Conservation (phyloP, 2,329 filamentous ascomycete genomes). For the Arthrobotrys sinensis region DNA sequence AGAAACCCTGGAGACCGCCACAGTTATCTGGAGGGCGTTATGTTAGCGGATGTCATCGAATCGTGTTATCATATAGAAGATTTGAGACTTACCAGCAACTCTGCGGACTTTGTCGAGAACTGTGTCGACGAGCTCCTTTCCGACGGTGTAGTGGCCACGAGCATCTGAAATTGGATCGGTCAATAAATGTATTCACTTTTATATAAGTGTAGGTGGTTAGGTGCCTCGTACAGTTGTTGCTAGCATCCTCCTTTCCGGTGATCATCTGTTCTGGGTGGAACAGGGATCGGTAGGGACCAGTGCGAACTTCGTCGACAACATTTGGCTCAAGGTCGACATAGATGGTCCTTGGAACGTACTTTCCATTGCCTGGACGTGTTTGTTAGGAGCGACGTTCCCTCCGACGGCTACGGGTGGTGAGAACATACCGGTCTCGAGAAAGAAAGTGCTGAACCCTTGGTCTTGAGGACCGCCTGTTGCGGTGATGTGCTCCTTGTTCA, state of each 20-base stretch:
- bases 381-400: constrained; percentile 49
- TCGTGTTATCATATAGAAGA: not conserved
- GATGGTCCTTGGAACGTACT: constrained; percentile 98
- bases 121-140: constrained; percentile 98
- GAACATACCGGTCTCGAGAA: constrained; percentile 94
- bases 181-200: constrained; percentile 37
- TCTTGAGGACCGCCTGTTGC: constrained; percentile 91
- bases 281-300: constrained; percentile 92
- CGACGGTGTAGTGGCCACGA: constrained; percentile 99
- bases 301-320: constrained; percentile 99
- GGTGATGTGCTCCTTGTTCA: constrained; percentile 99
- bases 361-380: constrained; percentile 82
- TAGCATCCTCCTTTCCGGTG: constrained; percentile 99
- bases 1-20: constrained; percentile 97
- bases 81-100: constrained; percentile 74
- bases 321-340: constrained; percentile 99
- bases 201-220: too few species aligned
- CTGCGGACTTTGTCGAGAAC: constrained; percentile 98
- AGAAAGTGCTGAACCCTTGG: constrained; percentile 99
- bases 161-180: constrained; percentile 72
- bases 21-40: constrained; percentile 79
- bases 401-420: not conserved
- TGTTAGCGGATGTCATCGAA: not conserved
- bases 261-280: constrained; percentile 99
- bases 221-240: constrained; percentile 82